A percentile compares a stretch with the other conserved stretches of the same genome.
phyloP scores from a whole-genome alignment of 305 asterid genomes.

The Fraxinus xanthoxyloides region DNA sequence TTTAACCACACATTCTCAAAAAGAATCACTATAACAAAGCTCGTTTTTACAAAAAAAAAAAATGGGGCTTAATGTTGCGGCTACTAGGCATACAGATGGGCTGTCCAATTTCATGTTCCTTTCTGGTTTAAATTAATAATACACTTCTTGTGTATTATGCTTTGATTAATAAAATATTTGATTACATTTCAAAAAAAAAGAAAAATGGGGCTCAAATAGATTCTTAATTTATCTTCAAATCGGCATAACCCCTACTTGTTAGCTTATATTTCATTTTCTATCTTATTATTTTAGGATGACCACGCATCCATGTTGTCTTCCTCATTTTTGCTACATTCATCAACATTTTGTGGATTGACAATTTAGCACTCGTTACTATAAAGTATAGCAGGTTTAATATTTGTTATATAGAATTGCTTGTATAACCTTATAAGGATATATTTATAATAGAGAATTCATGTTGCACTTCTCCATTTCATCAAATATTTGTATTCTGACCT shows the following conservation, averaged over 20 bases:
- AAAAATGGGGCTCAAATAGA: no score
- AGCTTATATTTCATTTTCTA: not conserved
- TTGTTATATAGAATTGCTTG: not conserved
- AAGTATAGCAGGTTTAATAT: no score
- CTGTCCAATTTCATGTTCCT: no score
- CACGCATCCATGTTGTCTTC: not conserved
- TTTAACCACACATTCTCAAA: no score
- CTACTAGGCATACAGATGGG: no score
- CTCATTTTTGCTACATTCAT: not conserved
- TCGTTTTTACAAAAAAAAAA: no score
- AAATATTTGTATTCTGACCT: not conserved
- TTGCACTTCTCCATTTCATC: not conserved
- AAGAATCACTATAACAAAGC: no score
- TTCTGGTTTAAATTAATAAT: no score
- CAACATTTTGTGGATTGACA: not conserved
- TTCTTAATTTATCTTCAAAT: not conserved
- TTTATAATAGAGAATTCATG: not conserved
- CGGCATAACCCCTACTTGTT: not conserved
- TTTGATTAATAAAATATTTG: no score
- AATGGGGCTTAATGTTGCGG: no score
- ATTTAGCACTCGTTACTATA: not conserved
- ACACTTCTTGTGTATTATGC: no score
- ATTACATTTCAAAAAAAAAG: no score
- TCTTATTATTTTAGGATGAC: not conserved
- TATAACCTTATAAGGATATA: not conserved